Percentiles rank a stretch among this genome's conserved stretches.
Evolutionary conservation across 1,139 yeast genomes (phyloP).

Genomic region (Maudiozyma humilis): DNA sequence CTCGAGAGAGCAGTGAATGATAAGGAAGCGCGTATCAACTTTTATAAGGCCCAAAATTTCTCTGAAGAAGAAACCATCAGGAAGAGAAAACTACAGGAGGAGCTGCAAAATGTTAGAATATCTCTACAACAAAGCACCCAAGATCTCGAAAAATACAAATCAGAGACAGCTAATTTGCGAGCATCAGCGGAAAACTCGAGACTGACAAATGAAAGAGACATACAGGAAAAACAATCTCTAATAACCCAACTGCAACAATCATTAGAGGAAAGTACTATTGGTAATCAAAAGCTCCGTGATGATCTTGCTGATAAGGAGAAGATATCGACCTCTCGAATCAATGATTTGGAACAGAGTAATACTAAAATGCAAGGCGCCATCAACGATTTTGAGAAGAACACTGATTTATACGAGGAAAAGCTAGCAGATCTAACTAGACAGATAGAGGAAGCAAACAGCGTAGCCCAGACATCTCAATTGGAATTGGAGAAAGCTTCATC

Average conservation of each 20-base stretch:
- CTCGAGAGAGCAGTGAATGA: conserved; percentile 34
- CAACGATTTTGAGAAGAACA: conserved; percentile 28
- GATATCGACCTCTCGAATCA: conserved; percentile 20
- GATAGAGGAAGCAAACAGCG: background rate
- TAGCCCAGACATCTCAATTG: background rate
- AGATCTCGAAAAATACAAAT: conserved; percentile 44
- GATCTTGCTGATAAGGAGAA: conserved; percentile 15
- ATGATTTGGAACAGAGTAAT: conserved; percentile 16
- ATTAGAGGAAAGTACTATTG: background rate
- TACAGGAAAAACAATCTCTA: background rate
- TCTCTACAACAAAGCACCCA: conserved; percentile 43
- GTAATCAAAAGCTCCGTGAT: conserved; percentile 26
- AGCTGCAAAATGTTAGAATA: conserved; percentile 37
- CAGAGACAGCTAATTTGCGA: conserved; percentile 32
- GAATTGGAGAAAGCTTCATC: background rate
- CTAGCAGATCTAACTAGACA: conserved; percentile 32
- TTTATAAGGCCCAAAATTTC: conserved; percentile 16
- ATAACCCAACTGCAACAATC: background rate
- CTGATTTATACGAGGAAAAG: conserved; percentile 34
- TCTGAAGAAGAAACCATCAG: conserved; percentile 25
- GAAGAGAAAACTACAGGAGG: conserved; percentile 24
- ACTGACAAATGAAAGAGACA: conserved; percentile 32
- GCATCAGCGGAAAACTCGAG: background rate
- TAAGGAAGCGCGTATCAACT: conserved; percentile 21
- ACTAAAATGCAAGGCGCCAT: conserved; percentile 17